Evolutionary conservation across 2,329 filamentous ascomycete genomes (phyloP).

Genomic region (Akanthomyces dipterigenus): DNA sequence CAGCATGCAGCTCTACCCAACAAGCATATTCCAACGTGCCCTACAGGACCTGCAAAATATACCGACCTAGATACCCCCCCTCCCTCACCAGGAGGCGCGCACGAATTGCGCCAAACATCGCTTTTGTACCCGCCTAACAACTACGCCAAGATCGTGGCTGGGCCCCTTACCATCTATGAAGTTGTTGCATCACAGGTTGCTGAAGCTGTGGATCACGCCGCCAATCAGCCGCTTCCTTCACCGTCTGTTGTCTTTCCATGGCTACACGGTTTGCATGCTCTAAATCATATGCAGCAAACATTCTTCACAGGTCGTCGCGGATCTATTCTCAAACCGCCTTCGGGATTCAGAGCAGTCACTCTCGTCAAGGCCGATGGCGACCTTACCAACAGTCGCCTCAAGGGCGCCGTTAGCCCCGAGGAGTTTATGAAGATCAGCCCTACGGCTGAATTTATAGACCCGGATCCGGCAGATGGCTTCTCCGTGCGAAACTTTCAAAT

Average conservation of each 20-base stretch:
- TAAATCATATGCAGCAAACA: slow-evolving; percentile 80
- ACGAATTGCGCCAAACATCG: slow-evolving; percentile 54
- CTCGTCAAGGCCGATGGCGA: slow-evolving; percentile 86
- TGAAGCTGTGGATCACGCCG: slow-evolving; percentile 66
- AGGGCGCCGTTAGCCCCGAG: slow-evolving; percentile 75
- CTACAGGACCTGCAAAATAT: slow-evolving; percentile 61
- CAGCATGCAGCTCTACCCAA: slow-evolving; percentile 56
- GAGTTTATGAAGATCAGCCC: slow-evolving; percentile 60
- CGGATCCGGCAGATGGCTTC: slow-evolving; percentile 84
- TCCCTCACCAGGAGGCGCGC: slow-evolving; percentile 55
- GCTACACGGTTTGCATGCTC: slow-evolving; percentile 86
- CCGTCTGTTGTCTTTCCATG: slow-evolving; percentile 88
- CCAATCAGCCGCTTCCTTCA: slow-evolving; percentile 76
- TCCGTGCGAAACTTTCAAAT: slow-evolving; percentile 97
- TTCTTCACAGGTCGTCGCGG: slow-evolving; percentile 81
- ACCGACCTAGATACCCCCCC: slow-evolving; percentile 54
- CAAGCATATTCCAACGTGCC: slow-evolving; percentile 84
- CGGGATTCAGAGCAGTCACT: slow-evolving; percentile 73
- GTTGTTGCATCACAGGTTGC: slow-evolving; percentile 64
- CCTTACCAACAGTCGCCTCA: slow-evolving; percentile 65
- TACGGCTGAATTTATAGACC: slow-evolving; percentile 63
- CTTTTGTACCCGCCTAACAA: slow-evolving; percentile 67
- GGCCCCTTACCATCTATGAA: slow-evolving; percentile 59
- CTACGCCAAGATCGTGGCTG: slow-evolving; percentile 46
- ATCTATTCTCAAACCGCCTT: slow-evolving; percentile 58